Evolutionary conservation across 2,329 filamentous ascomycete species (phyloP).

Genomic region (Ciborinia camelliae): DNA sequence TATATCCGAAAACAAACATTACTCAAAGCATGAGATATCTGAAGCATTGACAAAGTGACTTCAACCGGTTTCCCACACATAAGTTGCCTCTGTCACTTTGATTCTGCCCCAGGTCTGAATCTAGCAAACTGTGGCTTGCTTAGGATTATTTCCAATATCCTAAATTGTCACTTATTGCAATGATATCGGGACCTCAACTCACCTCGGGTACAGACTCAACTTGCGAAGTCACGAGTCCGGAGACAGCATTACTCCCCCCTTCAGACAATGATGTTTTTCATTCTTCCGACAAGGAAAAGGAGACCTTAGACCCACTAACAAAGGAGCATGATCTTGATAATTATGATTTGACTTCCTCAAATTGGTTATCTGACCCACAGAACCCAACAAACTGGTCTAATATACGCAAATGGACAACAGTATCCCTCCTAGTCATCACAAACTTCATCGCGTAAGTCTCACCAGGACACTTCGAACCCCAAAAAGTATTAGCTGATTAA

Average conservation of each 20-base stretch:
- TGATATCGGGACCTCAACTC: neutral
- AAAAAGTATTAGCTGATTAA: neutral
- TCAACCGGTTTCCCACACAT: neutral
- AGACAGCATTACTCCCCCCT: neutral
- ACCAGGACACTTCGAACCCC: no score
- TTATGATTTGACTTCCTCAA: neutral
- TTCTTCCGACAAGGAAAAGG: neutral
- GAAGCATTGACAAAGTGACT: neutral
- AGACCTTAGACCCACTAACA: neutral
- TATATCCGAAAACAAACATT: neutral
- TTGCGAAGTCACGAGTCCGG: neutral
- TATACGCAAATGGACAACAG: neutral
- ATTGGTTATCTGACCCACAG: neutral
- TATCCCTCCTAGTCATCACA: neutral
- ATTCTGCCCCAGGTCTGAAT: neutral
- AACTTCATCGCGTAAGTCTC: neutral
- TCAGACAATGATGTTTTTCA: neutral
- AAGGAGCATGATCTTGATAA: neutral
- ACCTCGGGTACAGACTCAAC: neutral
- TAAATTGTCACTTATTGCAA: neutral
- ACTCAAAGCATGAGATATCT: neutral
- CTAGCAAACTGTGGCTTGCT: neutral
- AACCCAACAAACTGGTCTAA: constrained; percentile 4
- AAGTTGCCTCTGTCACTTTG: neutral
- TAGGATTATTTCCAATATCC: neutral